phyloP scores from a whole-genome alignment of 2,329 filamentous ascomycete species.

The Orbilia oligospora region DNA sequence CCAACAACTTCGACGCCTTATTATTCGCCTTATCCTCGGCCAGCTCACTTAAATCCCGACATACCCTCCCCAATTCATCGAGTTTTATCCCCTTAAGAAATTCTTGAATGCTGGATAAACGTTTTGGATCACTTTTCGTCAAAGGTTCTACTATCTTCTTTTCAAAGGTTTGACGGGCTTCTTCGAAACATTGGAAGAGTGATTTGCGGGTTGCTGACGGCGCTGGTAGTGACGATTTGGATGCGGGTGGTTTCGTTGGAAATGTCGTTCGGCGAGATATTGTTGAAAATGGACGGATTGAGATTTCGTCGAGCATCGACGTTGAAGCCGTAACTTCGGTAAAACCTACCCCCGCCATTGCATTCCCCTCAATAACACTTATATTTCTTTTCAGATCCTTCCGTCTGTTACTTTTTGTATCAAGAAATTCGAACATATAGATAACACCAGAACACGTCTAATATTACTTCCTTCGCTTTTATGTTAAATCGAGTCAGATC shows the following conservation, averaged over 20 bases:
- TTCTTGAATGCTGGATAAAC: background rate
- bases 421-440: too few species aligned
- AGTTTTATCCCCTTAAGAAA: conserved; percentile 28
- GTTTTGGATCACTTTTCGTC: conserved; percentile 17
- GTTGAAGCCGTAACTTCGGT: background rate
- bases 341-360: background rate
- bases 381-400: too few species aligned
- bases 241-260: background rate
- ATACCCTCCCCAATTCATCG: conserved; percentile 28
- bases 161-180: conserved; percentile 31
- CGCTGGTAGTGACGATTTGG: too few species aligned
- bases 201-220: background rate
- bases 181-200: conserved; percentile 28
- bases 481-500: too few species aligned
- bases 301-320: background rate
- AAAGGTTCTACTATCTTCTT: conserved; percentile 10
- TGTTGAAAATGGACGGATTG: conserved; percentile 11
- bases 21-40: conserved; percentile 57
- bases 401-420: too few species aligned
- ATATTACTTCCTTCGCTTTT: too few species aligned
- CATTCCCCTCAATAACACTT: background rate
- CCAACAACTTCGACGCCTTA: conserved; percentile 34
- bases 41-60: conserved; percentile 30
- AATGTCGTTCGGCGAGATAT: background rate
- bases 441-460: too few species aligned